Base-by-base conservation (phyloP, 148 eudicot genomes). In the Pouteria glomerata region DNA sequence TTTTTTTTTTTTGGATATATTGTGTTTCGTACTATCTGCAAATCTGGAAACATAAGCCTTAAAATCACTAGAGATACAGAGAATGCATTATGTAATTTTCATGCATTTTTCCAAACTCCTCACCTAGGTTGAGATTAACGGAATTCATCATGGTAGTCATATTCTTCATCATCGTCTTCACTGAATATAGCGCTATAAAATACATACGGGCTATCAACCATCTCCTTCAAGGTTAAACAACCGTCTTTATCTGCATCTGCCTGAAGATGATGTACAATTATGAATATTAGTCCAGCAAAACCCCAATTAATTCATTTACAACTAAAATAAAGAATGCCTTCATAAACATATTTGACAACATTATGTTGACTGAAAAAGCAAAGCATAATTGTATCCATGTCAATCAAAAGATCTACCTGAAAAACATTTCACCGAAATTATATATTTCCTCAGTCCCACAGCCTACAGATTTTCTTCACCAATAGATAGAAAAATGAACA, bases 191-290 rank as follows among this genome's bases (percentile, higher is more conserved):
- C 85, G 76, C 97, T 91, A 34, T 94, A 94, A 80, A 91, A 94
- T 65, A 89, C 91, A 75, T 89, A 88, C 16, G 98, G 98, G 77
- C 79, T 91, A 15, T 94, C 97, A 65, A 91, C 81, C 98, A 91
- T 91, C 88, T 94, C 98, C 42, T 68, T 59, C 72, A 94, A 77
- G 33, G 93, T 72, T 44, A 94, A 88, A 7, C 82, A 87, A 33
- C 96, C 96, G 73, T 94, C 98, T 83, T 94, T 94, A 80, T 91
- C 85, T 56, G 82, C 57, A 79, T 94, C 98, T 60, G 97, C 98
- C 98, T 94, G 90, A 45, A 79, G 16, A 63, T 55, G 33, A 56
- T 42, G 66, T 15, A 57, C 57, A 55, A 19, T 55, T 15, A 52
- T 31, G 27, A 4, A n/a, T 23, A 21, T 45, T 16, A 66, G 55